Evolutionary conservation across 1,284 basidiomycete species (phyloP).

Genomic region (Coniferiporia weirii): DNA sequence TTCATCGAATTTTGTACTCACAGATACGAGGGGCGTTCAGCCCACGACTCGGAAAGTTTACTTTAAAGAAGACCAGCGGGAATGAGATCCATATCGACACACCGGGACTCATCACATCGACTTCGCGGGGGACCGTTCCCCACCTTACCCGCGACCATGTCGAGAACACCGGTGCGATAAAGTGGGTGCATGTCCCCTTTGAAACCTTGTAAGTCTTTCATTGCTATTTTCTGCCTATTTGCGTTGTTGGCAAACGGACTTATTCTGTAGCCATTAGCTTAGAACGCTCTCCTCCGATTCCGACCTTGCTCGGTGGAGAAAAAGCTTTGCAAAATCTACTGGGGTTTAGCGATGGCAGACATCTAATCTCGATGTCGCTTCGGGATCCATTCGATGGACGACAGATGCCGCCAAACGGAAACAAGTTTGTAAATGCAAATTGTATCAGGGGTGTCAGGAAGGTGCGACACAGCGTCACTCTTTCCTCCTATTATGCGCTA

Average conservation of each 20-base stretch:
- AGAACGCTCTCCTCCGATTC: constrained; percentile 55
- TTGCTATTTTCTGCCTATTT: background rate
- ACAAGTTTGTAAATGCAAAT: constrained; percentile 46
- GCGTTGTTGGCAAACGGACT: background rate
- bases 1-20: background rate
- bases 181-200: constrained; percentile 65
- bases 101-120: constrained; percentile 54
- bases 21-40: background rate
- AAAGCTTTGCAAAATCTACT: constrained; percentile 55
- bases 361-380: constrained; percentile 54
- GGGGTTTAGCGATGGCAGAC: constrained; percentile 43
- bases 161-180: constrained; percentile 41
- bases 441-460: constrained; percentile 68
- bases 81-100: constrained; percentile 41
- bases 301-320: constrained; percentile 45
- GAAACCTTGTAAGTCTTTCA: constrained; percentile 70
- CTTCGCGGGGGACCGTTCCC: constrained; percentile 67
- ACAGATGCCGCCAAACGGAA: constrained; percentile 67
- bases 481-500: background rate
- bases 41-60: constrained; percentile 9
- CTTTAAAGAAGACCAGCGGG: background rate
- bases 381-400: constrained; percentile 60
- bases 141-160: constrained; percentile 69
- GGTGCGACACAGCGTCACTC: constrained; percentile 33
- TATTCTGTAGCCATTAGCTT: constrained; percentile 37